phyloP scores from a whole-genome alignment of 306 rosid genomes.

The Gleditsia sinensis region DNA sequence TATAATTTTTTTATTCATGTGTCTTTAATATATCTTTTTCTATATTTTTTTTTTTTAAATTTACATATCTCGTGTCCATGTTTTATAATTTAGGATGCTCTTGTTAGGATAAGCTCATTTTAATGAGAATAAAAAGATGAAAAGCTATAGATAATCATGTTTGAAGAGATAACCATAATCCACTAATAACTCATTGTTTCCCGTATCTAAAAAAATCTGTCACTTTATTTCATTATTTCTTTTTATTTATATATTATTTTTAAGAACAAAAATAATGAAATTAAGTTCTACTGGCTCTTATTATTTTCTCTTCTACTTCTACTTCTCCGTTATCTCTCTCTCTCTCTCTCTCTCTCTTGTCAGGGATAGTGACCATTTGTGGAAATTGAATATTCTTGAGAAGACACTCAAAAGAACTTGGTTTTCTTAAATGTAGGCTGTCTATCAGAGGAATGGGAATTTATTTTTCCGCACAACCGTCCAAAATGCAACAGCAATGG shows the following conservation, averaged over 20 bases:
- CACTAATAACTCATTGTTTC: not conserved
- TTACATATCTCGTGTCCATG: no score
- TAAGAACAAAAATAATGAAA: not conserved
- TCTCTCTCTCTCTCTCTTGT: not conserved
- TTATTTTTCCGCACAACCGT: conserved; percentile 64
- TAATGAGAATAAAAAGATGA: not conserved
- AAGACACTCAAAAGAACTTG: not conserved
- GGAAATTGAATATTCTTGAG: conserved; percentile 7
- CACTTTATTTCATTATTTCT: not conserved
- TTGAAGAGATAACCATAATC: not conserved
- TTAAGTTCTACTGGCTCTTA: not conserved
- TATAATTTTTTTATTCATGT: no score
- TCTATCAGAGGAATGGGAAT: conserved; percentile 71
- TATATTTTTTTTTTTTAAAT: no score
- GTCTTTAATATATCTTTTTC: no score
- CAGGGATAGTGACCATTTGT: not conserved
- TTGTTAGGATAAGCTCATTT: no score
- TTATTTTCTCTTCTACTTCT: not conserved
- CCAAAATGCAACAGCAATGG: conserved; percentile 59
- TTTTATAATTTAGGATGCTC: no score
- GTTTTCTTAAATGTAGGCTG: conserved; percentile 47
- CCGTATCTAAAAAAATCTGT: not conserved
- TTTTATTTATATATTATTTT: not conserved
- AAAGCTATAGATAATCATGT: not conserved
- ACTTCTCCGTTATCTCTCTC: not conserved